Percentiles rank a stretch among this genome's conserved stretches.
These are phyloP conservation scores for Rhizopogon rudus DNA, from an alignment of 768 basidiomycete species.

Conservation along the genomic window DNA sequence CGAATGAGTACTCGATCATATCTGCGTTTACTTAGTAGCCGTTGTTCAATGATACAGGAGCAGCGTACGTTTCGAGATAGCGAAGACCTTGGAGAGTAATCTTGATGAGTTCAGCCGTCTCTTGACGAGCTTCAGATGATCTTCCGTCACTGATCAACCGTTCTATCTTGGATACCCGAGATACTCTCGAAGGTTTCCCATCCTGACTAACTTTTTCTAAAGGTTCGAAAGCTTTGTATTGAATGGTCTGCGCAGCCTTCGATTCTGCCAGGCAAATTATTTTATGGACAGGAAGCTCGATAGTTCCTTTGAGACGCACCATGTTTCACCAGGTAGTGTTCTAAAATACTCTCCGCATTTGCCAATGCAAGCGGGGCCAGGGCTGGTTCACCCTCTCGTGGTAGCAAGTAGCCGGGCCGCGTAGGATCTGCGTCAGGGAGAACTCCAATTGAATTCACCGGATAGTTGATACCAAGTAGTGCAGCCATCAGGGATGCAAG, in stretches of 20 bases:
- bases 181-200: conserved; percentile 29
- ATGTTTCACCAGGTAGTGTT: conserved; percentile 76
- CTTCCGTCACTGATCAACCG: conserved; percentile 33
- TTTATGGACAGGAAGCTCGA: neutral
- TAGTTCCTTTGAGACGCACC: conserved; percentile 35
- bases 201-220: conserved; percentile 33
- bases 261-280: conserved; percentile 37
- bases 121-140: conserved; percentile 46
- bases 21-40: conserved; percentile 21
- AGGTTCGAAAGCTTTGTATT: conserved; percentile 57
- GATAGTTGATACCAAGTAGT: conserved; percentile 71
- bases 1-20: conserved; percentile 76
- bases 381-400: conserved; percentile 40
- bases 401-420: conserved; percentile 52
- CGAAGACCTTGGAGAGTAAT: conserved; percentile 56
- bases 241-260: conserved; percentile 51
- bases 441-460: conserved; percentile 79
- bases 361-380: conserved; percentile 53
- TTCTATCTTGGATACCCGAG: conserved; percentile 38
- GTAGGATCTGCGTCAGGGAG: conserved; percentile 69
- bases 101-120: conserved; percentile 48
- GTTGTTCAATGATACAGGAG: neutral
- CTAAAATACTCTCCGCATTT: conserved; percentile 67
- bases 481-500: conserved; percentile 74
- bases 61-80: conserved; percentile 61